These are phyloP conservation scores for Cordyceps farinosa DNA, from an alignment of 2,329 filamentous ascomycete genomes.

Conservation along the genomic window DNA sequence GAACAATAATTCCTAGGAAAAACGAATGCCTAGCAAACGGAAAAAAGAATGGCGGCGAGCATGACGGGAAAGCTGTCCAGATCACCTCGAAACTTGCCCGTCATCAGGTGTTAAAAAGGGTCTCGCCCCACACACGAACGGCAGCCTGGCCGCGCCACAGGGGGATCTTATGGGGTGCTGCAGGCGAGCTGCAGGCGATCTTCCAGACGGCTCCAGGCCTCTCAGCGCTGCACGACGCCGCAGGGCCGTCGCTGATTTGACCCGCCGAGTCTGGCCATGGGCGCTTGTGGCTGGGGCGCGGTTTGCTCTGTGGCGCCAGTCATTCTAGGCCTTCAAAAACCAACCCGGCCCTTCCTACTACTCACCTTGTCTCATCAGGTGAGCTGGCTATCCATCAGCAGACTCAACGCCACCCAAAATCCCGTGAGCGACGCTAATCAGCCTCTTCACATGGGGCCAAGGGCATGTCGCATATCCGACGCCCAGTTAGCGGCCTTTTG, in stretches of 20 bases:
- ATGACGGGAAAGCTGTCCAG: constrained; percentile 11
- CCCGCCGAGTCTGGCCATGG: background rate
- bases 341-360: background rate
- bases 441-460: background rate
- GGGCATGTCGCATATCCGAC: constrained; percentile 8
- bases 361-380: background rate
- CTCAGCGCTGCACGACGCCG: background rate
- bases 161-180: background rate
- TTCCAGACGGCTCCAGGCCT: background rate
- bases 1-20: background rate
- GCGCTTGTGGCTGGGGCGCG: background rate
- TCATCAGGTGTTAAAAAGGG: constrained; percentile 18
- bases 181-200: background rate
- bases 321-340: background rate
- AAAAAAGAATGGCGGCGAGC: background rate
- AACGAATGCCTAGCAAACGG: background rate
- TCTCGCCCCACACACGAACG: constrained; percentile 8
- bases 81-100: constrained; percentile 1
- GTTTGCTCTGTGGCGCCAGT: background rate
- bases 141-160: constrained; percentile 3
- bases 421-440: background rate
- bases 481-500: constrained; percentile 10
- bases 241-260: background rate
- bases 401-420: background rate
- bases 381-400: background rate